Percentiles rank a stretch among this genome's conserved stretches.
phyloP scores from a whole-genome alignment of 2,329 filamentous ascomycete species.

The Nigrospora sphaerica region DNA sequence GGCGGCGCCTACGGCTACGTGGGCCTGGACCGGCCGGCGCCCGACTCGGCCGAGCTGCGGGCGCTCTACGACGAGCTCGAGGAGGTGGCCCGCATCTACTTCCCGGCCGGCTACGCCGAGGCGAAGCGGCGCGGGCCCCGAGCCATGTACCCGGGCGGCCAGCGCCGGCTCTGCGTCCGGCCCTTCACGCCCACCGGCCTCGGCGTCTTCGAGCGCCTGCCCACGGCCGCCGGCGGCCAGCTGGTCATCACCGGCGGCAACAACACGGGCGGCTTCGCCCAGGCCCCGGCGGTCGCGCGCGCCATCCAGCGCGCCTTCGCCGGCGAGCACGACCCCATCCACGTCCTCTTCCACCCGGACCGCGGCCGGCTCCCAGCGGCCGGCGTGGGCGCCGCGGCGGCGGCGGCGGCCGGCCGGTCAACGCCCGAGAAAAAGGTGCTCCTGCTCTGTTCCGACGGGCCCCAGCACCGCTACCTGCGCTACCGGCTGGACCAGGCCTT shows the following conservation, averaged over 20 bases:
- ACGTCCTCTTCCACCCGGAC: neutral
- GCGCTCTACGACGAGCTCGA: conserved; percentile 1
- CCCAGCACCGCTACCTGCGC: too few relatives aligned
- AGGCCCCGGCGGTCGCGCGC: neutral
- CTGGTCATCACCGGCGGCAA: neutral
- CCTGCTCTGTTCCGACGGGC: too few relatives aligned
- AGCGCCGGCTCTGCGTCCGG: neutral
- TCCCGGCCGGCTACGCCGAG: neutral
- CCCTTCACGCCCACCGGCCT: neutral
- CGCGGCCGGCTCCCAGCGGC: neutral
- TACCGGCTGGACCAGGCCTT: too few relatives aligned
- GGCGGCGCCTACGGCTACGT: conserved; percentile 6
- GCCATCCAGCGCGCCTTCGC: neutral
- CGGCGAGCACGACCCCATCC: neutral
- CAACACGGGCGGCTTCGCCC: conserved; percentile 3
- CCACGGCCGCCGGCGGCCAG: neutral
- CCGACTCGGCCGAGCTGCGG: conserved; percentile 1
- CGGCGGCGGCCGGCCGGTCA: too few relatives aligned
- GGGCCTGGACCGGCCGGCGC: conserved; percentile 3
- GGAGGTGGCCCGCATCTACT: neutral
- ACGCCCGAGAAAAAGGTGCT: too few relatives aligned
- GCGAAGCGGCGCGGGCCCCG: neutral
- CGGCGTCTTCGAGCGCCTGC: neutral
- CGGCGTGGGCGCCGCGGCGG: too few relatives aligned
- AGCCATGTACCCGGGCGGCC: neutral